Conservation (phyloP, 2,329 filamentous ascomycete genomes). For the Monosporascus cannonballus region DNA sequence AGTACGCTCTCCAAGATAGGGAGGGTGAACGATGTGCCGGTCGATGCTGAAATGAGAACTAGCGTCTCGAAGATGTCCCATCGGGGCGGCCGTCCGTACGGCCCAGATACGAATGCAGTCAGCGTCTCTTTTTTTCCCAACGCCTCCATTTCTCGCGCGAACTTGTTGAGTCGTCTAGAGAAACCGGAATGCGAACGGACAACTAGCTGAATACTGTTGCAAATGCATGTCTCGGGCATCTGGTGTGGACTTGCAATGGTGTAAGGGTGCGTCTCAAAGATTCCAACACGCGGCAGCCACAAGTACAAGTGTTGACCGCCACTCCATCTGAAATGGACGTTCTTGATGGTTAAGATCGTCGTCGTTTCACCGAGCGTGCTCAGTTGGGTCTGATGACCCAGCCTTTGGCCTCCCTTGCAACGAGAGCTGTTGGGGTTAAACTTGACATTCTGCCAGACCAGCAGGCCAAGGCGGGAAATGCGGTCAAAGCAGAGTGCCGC, state of each 20-base stretch:
- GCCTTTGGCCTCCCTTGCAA: slow-evolving; percentile 40
- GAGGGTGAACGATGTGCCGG: slow-evolving; percentile 55
- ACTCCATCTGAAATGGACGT: slow-evolving; percentile 53
- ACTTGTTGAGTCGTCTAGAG: slow-evolving; percentile 45
- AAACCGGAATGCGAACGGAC: slow-evolving; percentile 51
- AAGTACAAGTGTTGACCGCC: slow-evolving; percentile 56
- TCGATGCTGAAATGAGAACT: slow-evolving; percentile 55
- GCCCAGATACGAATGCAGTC: slow-evolving; percentile 48
- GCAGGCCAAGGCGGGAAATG: slow-evolving; percentile 40
- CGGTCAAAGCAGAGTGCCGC: slow-evolving; percentile 58
- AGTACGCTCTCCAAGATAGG: slow-evolving; percentile 53
- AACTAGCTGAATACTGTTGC: slow-evolving; percentile 55
- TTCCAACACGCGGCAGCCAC: slow-evolving; percentile 50
- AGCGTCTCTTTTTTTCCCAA: slow-evolving; percentile 24
- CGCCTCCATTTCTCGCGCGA: slow-evolving; percentile 32
- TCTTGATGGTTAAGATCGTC: slow-evolving; percentile 54
- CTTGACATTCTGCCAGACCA: slow-evolving; percentile 48
- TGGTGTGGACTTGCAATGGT: slow-evolving; percentile 53
- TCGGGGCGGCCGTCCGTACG: slow-evolving; percentile 48
- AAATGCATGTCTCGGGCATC: slow-evolving; percentile 44
- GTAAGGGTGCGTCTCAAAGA: slow-evolving; percentile 53
- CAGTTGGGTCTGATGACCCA: slow-evolving; percentile 48
- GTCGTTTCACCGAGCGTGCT: slow-evolving; percentile 43
- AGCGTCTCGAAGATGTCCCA: slow-evolving; percentile 56
- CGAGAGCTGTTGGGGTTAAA: slow-evolving; percentile 32